Conservation (phyloP, 139 green algal species). For the Eudorina sp. region DNA sequence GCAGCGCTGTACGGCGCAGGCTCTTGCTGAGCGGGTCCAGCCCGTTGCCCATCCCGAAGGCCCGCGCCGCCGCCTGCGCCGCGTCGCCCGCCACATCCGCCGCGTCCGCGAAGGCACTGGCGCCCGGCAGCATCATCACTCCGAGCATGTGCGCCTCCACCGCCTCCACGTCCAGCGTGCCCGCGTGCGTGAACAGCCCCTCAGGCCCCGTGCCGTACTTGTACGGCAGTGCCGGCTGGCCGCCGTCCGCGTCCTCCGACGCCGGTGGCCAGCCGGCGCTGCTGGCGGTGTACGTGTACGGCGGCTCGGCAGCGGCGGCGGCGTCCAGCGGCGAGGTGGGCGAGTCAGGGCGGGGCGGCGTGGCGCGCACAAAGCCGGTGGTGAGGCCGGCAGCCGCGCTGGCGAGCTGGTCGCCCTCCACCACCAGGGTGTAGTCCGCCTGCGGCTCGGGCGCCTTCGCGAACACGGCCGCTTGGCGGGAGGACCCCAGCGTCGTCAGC, state of each 20-base stretch:
- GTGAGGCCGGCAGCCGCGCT: slow-evolving; percentile 51
- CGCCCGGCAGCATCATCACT: slow-evolving; percentile 57
- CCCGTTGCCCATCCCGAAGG: slow-evolving; percentile 8
- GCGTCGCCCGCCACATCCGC: not conserved
- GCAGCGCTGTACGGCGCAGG: slow-evolving; percentile 55
- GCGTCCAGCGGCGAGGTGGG: slow-evolving; percentile 40
- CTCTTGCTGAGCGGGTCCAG: slow-evolving; percentile 43
- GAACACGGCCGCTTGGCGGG: slow-evolving; percentile 6
- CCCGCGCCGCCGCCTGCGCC: not conserved
- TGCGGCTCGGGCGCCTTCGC: not conserved
- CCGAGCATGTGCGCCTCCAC: slow-evolving; percentile 67
- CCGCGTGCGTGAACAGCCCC: slow-evolving; percentile 45
- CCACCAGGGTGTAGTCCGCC: slow-evolving; percentile 23
- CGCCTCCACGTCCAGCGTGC: slow-evolving; percentile 55
- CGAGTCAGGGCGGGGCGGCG: slow-evolving; percentile 24
- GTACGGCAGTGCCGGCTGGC: not conserved
- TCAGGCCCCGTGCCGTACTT: slow-evolving; percentile 25
- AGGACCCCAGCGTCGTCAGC: slow-evolving; percentile 20
- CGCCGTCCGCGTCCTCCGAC: not conserved
- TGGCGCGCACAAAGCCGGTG: slow-evolving; percentile 42
- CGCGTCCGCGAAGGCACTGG: slow-evolving; percentile 6
- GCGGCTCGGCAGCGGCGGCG: not conserved
- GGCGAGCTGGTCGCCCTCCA: slow-evolving; percentile 50
- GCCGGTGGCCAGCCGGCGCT: not conserved
- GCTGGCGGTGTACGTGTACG: too few relatives aligned